phyloP scores from a whole-genome alignment of 73 alveolate genomes.

The Durusdinium trenchii region DNA sequence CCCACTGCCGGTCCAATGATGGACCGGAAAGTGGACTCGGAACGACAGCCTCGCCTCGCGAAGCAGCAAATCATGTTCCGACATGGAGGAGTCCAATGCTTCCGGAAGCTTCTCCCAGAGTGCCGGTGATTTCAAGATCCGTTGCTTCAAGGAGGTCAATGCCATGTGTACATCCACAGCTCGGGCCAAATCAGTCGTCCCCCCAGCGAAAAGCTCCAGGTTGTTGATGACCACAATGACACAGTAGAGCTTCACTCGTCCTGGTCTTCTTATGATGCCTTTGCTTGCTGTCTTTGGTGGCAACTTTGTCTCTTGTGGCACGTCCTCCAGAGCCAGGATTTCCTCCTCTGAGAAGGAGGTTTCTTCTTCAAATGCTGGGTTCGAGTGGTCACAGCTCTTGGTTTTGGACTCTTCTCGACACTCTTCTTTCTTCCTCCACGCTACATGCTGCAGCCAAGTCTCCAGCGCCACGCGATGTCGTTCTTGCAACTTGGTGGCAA shows the following conservation, averaged over 20 bases:
- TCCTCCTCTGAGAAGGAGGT: background rate
- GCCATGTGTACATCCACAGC: conserved; percentile 88
- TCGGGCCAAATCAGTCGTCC: conserved; percentile 57
- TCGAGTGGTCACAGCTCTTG: background rate
- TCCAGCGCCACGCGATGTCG: conserved; percentile 70
- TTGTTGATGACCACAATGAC: conserved; percentile 74
- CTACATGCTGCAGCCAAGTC: conserved; percentile 41
- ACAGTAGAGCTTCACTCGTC: background rate
- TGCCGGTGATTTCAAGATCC: background rate
- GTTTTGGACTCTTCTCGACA: background rate
- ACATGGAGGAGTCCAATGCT: conserved; percentile 13
- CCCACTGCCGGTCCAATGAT: conserved; percentile 74
- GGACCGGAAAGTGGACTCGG: conserved; percentile 79
- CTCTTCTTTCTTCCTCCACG: background rate
- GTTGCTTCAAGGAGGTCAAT: conserved; percentile 58
- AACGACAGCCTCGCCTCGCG: conserved; percentile 29
- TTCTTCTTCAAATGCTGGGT: background rate
- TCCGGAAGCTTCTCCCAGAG: conserved; percentile 7
- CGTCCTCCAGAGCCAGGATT: conserved; percentile 2
- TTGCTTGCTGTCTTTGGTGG: too few species aligned
- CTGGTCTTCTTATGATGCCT: background rate
- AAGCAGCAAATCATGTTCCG: conserved; percentile 11
- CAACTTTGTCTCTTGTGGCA: background rate
- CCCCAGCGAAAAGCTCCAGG: conserved; percentile 35
- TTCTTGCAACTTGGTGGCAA: conserved; percentile 19